Conservation (phyloP, 2,329 filamentous ascomycete species). For the Alternaria consortialis region DNA sequence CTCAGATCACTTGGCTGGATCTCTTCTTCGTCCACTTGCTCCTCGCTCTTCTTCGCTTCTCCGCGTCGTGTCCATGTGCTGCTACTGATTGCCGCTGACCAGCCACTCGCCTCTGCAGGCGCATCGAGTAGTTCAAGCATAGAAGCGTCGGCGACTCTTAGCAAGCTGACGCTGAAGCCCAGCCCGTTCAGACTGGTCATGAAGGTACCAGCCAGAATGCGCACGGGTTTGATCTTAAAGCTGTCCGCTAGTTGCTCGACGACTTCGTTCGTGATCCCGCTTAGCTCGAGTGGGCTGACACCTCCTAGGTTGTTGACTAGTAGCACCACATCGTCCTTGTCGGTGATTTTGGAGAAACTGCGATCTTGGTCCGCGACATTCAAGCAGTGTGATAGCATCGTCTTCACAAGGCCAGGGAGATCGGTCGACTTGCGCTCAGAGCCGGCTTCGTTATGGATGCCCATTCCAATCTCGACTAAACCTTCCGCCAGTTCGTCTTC, state of each 20-base stretch:
- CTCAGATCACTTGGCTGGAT: slow-evolving; percentile 63
- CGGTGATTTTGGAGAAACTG: slow-evolving; percentile 71
- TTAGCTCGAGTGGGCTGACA: slow-evolving; percentile 75
- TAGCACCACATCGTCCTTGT: slow-evolving; percentile 70
- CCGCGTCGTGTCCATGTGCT: slow-evolving; percentile 66
- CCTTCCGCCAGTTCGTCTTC: slow-evolving; percentile 67
- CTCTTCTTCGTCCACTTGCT: slow-evolving; percentile 53
- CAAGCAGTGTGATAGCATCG: slow-evolving; percentile 72
- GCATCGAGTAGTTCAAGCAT: slow-evolving; percentile 75
- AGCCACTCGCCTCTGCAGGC: slow-evolving; percentile 72
- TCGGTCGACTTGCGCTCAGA: slow-evolving; percentile 54
- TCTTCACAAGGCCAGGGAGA: slow-evolving; percentile 58
- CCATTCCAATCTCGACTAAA: slow-evolving; percentile 76
- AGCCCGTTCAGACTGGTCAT: slow-evolving; percentile 77
- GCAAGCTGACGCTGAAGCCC: slow-evolving; percentile 74
- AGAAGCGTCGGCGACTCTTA: slow-evolving; percentile 70
- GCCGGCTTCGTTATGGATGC: slow-evolving; percentile 74
- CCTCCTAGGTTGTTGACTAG: slow-evolving; percentile 80
- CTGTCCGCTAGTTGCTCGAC: slow-evolving; percentile 66
- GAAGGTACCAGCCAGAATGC: slow-evolving; percentile 72
- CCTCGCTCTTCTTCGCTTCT: slow-evolving; percentile 53
- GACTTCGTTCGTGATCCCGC: slow-evolving; percentile 75
- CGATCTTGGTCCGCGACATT: slow-evolving; percentile 71
- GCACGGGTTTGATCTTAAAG: slow-evolving; percentile 68
- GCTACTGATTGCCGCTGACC: slow-evolving; percentile 67